Evolutionary conservation across 2,329 filamentous ascomycete species (phyloP).

Genomic region (Colletotrichum graminicola): DNA sequence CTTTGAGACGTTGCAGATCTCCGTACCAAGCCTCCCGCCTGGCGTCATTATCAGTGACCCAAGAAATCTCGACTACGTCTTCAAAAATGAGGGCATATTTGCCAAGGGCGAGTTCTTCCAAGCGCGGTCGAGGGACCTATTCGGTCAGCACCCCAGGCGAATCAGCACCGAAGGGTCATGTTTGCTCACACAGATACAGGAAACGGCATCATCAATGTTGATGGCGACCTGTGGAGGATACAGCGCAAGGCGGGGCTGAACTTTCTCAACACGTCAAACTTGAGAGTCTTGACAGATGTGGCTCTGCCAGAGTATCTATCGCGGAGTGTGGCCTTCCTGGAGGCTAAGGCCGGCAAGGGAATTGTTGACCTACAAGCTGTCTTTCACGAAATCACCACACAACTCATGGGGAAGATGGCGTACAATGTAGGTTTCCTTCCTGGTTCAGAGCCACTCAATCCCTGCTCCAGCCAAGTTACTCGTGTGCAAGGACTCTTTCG

Average conservation of each 20-base stretch:
- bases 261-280: constrained; percentile 70
- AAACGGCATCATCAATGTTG: constrained; percentile 75
- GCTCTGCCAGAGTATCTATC: constrained; percentile 67
- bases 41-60: constrained; percentile 74
- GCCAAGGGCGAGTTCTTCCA: constrained; percentile 74
- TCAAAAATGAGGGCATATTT: constrained; percentile 71
- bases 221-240: constrained; percentile 72
- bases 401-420: constrained; percentile 76
- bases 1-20: constrained; percentile 71
- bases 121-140: constrained; percentile 70
- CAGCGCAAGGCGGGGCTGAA: constrained; percentile 72
- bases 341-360: constrained; percentile 46
- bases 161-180: constrained; percentile 46
- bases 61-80: constrained; percentile 71
- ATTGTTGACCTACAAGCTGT: constrained; percentile 68
- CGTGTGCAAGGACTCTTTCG: background rate
- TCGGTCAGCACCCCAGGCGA: constrained; percentile 53
- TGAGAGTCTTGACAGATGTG: constrained; percentile 68
- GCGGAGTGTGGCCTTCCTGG: constrained; percentile 56
- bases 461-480: background rate
- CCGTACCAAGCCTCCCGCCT: constrained; percentile 71
- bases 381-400: constrained; percentile 74
- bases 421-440: constrained; percentile 61
- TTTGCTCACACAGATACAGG: constrained; percentile 50
- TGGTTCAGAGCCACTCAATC: background rate